Percentiles rank a stretch among this genome's conserved stretches.
Evolutionary conservation across 2,329 filamentous ascomycete species (phyloP).

Genomic region (Pseudopyrenochaeta lycopersici): DNA sequence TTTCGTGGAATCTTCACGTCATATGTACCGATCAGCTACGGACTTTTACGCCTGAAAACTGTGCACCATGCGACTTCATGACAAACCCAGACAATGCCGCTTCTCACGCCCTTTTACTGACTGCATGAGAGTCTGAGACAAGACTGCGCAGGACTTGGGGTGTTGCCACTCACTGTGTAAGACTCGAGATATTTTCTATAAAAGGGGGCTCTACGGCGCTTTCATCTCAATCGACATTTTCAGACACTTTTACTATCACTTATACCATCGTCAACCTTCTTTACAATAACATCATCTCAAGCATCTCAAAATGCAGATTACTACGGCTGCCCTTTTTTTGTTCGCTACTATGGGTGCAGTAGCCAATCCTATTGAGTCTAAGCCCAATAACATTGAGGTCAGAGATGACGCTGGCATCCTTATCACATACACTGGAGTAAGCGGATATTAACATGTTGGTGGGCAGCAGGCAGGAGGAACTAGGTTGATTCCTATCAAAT

Average conservation of each 20-base stretch:
- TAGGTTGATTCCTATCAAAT: no score
- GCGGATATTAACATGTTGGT: background rate
- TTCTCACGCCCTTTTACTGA: background rate
- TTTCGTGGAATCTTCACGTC: background rate
- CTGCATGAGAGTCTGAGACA: background rate
- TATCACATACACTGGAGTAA: background rate
- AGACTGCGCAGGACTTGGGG: background rate
- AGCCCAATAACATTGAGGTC: background rate
- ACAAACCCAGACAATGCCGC: background rate
- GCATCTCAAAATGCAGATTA: slow-evolving; percentile 1
- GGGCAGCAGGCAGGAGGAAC: no score
- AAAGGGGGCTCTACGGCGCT: background rate
- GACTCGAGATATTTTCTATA: background rate
- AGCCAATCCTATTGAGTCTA: background rate
- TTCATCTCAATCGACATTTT: background rate
- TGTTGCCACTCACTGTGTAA: background rate
- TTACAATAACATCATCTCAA: background rate
- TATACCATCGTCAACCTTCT: background rate
- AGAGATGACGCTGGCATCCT: background rate
- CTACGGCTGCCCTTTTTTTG: background rate
- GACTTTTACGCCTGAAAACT: background rate
- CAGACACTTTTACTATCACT: background rate
- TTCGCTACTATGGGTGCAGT: background rate
- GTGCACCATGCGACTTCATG: background rate
- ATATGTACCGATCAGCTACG: background rate